A percentile compares a stretch with the other conserved stretches of the same genome.
Conservation (phyloP, 2,329 filamentous ascomycete genomes). For the Nothophaeocryptopus gaeumannii region DNA sequence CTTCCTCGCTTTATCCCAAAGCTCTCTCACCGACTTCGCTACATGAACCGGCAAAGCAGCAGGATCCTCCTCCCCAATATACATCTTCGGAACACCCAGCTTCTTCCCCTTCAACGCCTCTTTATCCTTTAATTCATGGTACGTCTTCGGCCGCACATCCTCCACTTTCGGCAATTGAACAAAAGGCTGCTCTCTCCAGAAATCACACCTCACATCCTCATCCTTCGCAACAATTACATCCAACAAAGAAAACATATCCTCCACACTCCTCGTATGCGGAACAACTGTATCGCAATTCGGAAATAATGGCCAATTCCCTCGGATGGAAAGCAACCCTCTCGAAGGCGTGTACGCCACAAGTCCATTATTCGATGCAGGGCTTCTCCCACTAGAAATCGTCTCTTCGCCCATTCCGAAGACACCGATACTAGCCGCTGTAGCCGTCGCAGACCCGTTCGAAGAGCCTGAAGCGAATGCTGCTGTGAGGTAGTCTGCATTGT, state of each 20-base stretch:
- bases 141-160: constrained; percentile 30
- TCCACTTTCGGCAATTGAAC: constrained; percentile 40
- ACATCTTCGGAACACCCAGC: constrained; percentile 53
- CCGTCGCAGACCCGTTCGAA: constrained; percentile 53
- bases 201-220: constrained; percentile 43
- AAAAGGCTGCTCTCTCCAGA: constrained; percentile 51
- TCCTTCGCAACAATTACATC: constrained; percentile 48
- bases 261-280: constrained; percentile 50
- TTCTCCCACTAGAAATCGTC: constrained; percentile 54
- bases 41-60: constrained; percentile 28
- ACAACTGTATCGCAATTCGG: constrained; percentile 54
- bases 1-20: constrained; percentile 31
- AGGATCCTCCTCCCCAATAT: constrained; percentile 40
- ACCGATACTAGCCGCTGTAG: constrained; percentile 49
- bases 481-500: constrained; percentile 51
- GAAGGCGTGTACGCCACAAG: constrained; percentile 56
- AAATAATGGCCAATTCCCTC: constrained; percentile 51
- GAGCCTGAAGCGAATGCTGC: constrained; percentile 56
- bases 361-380: constrained; percentile 55
- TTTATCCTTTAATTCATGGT: constrained; percentile 31
- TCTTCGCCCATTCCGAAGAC: constrained; percentile 54
- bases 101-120: constrained; percentile 42
- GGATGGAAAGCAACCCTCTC: constrained; percentile 48
- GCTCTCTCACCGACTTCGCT: constrained; percentile 31
- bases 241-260: constrained; percentile 49